These are phyloP conservation scores for Hypoxylon fragiforme DNA, from an alignment of 495 filamentous ascomycete genomes.

Conservation along the genomic window DNA sequence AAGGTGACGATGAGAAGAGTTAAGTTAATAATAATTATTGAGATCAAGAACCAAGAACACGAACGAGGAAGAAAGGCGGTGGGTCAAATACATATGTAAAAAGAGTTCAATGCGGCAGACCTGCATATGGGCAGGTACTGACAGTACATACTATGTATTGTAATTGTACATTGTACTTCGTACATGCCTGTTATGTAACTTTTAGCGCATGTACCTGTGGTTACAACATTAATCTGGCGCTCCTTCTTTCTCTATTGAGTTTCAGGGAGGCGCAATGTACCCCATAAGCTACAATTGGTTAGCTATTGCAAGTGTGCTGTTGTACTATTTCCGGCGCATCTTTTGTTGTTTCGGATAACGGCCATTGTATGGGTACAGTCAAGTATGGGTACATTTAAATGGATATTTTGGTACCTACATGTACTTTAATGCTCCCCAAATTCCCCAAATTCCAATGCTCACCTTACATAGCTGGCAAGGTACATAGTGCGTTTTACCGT, in stretches of 20 bases:
- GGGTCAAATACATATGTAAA: slow-evolving; percentile 19
- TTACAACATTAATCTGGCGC: no score
- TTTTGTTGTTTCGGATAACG: slow-evolving; percentile 25
- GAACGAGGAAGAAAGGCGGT: slow-evolving; percentile 22
- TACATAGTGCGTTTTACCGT: no score
- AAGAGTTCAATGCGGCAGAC: not conserved
- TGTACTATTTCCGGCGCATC: slow-evolving; percentile 29
- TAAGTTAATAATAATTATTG: slow-evolving; percentile 14
- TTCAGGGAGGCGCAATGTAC: slow-evolving; percentile 24
- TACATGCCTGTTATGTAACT: no score
- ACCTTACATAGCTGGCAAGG: no score
- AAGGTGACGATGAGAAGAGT: slow-evolving; percentile 1
- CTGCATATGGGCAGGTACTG: not conserved
- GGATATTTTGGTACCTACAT: not conserved
- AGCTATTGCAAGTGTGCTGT: slow-evolving; percentile 4
- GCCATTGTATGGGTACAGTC: not conserved
- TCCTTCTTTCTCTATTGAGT: no score
- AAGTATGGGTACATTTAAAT: not conserved
- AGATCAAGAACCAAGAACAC: not conserved
- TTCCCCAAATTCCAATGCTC: no score
- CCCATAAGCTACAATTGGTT: no score
- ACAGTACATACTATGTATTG: no score
- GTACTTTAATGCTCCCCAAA: no score
- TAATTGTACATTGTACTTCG: no score
- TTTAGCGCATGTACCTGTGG: no score